These are phyloP conservation scores for Fusarium drepaniforme DNA, from an alignment of 2,329 filamentous ascomycete species.

Conservation along the genomic window DNA sequence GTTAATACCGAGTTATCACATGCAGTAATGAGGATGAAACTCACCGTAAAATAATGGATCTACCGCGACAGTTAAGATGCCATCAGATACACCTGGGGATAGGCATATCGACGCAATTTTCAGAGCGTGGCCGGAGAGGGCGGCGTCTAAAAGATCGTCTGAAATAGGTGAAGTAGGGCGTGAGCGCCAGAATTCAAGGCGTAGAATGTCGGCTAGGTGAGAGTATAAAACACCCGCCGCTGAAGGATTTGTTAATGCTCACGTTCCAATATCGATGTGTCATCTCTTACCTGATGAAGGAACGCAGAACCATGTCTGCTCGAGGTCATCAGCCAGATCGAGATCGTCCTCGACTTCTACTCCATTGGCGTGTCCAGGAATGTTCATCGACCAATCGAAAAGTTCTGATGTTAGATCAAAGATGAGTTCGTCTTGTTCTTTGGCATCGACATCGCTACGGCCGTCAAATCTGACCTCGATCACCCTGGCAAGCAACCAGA, in stretches of 20 bases:
- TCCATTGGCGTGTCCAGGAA: not conserved
- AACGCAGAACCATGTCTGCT: not conserved
- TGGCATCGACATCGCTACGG: not conserved
- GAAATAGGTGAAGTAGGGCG: not conserved
- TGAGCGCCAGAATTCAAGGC: not conserved
- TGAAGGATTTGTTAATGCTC: not conserved
- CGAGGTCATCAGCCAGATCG: not conserved
- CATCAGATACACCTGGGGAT: not conserved
- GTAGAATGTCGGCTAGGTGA: not conserved
- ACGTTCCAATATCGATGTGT: no score
- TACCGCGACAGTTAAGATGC: not conserved
- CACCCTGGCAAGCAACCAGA: not conserved
- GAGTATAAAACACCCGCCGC: not conserved
- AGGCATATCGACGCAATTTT: not conserved
- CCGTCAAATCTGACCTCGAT: not conserved
- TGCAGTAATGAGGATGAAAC: not conserved
- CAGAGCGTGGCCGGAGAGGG: not conserved
- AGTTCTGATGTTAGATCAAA: not conserved
- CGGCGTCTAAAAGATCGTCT: not conserved
- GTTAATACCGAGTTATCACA: not conserved
- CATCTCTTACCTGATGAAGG: not conserved
- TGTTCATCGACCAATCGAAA: not conserved
- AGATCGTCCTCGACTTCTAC: not conserved
- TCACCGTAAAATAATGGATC: not conserved
- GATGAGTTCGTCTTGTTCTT: not conserved